A percentile compares a stretch with the other conserved stretches of the same genome.
Evolutionary conservation across 2,329 filamentous ascomycete species (phyloP).

Genomic region (Ilyonectria destructans): DNA sequence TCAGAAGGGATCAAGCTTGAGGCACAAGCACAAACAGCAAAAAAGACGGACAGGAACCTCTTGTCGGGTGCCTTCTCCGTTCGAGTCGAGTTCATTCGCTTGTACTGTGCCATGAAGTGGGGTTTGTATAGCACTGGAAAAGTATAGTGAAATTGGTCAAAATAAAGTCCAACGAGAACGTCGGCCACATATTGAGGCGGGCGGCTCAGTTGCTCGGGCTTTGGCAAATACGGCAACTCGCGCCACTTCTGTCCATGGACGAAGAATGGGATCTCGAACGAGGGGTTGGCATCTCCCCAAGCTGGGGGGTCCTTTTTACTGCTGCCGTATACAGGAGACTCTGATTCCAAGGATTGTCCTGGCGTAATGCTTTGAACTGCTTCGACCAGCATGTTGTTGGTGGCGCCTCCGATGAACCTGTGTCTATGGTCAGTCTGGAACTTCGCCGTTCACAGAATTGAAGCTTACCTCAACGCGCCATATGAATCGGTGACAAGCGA

Average conservation of each 20-base stretch:
- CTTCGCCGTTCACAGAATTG: not conserved
- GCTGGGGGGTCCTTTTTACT: not conserved
- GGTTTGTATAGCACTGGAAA: constrained; percentile 50
- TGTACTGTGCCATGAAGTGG: constrained; percentile 47
- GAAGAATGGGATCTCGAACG: constrained; percentile 49
- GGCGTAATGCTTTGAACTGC: constrained; percentile 44
- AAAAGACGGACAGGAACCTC: constrained; percentile 50
- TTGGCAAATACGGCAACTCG: constrained; percentile 47
- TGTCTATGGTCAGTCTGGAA: not conserved
- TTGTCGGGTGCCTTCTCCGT: constrained; percentile 23
- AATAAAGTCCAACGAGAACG: constrained; percentile 48
- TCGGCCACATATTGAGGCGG: constrained; percentile 51
- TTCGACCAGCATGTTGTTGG: constrained; percentile 49
- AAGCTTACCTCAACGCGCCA: constrained; percentile 42
- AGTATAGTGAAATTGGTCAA: constrained; percentile 50
- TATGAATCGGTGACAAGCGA: constrained; percentile 50
- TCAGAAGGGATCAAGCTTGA: constrained; percentile 44
- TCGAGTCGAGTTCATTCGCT: constrained; percentile 31
- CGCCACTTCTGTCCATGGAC: constrained; percentile 48
- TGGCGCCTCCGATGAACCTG: constrained; percentile 45
- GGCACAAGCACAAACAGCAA: constrained; percentile 51
- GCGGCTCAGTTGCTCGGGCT: constrained; percentile 44
- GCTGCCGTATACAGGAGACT: constrained; percentile 23
- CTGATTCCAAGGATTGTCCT: constrained; percentile 6
- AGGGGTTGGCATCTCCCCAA: not conserved